Evolutionary conservation across 495 filamentous ascomycete genomes (phyloP).

Genomic region (Emericellopsis terricola): DNA sequence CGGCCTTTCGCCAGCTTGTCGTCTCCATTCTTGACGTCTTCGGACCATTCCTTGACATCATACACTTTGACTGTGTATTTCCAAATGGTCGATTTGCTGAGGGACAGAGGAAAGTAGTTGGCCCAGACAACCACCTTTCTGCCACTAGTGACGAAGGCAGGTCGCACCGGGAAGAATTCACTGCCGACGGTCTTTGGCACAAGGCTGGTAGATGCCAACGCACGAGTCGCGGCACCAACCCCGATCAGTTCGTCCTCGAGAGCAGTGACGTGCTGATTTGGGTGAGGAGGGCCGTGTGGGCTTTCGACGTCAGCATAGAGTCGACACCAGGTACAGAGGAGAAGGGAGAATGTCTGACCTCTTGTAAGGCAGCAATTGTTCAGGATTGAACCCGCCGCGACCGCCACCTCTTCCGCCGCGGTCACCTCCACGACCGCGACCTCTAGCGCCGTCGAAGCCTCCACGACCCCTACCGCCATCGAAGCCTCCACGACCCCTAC

Average conservation of each 20-base stretch:
- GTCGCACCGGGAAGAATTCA: conserved; percentile 24
- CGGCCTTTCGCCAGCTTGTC: conserved; percentile 23
- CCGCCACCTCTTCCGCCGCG: conserved; percentile 7
- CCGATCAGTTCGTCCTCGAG: conserved; percentile 18
- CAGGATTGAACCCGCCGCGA: conserved; percentile 6
- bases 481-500: conserved; percentile 11
- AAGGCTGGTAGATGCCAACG: neutral
- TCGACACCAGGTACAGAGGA: neutral
- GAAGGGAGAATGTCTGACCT: conserved; percentile 8
- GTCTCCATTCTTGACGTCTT: conserved; percentile 13
- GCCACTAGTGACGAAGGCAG: conserved; percentile 41
- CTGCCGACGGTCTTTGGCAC: neutral
- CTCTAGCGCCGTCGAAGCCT: conserved; percentile 9
- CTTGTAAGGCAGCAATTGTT: conserved; percentile 5
- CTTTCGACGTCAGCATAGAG: no score
- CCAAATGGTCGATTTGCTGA: conserved; percentile 16
- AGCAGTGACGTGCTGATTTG: conserved; percentile 12
- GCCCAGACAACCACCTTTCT: conserved; percentile 34
- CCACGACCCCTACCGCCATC: conserved; percentile 7
- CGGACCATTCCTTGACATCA: conserved; percentile 6
- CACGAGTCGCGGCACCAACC: conserved; percentile 1
- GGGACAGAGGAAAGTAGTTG: conserved; percentile 42
- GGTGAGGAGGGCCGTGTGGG: conserved; percentile 7
- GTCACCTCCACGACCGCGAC: conserved; percentile 11
- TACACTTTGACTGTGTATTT: conserved; percentile 21